Evolutionary conservation across 78 protist genomes (phyloP).

Genomic region (Emiliania huxleyi): DNA sequence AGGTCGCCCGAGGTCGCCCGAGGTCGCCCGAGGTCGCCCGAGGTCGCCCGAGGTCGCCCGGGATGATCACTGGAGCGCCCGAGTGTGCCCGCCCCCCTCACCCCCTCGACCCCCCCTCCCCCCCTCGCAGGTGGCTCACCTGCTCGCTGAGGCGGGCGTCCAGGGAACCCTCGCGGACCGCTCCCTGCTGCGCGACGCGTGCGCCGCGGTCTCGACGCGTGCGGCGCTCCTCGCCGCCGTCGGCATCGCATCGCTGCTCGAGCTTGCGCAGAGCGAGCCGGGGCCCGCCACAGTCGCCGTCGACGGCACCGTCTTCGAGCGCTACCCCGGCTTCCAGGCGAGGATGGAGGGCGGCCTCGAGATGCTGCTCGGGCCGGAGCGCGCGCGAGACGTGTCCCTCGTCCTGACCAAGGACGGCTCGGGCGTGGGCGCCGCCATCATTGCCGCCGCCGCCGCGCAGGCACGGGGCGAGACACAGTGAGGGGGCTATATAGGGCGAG

Average conservation of each 20-base stretch:
- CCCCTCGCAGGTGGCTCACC: too few species aligned
- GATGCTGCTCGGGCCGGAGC: background rate
- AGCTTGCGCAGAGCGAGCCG: background rate
- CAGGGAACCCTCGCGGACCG: background rate
- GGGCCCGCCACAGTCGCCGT: slow-evolving; percentile 14
- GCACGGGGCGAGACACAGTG: too few species aligned
- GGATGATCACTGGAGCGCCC: too few species aligned
- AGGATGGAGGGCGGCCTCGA: background rate
- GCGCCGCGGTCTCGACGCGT: slow-evolving; percentile 28
- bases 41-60: too few species aligned
- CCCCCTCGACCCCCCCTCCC: too few species aligned
- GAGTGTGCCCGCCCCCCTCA: too few species aligned
- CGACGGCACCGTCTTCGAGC: slow-evolving; percentile 55
- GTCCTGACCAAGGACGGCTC: slow-evolving; percentile 12
- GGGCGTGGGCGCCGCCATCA: slow-evolving; percentile 50
- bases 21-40: too few species aligned
- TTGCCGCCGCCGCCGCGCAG: too few species aligned
- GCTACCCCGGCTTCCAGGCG: slow-evolving; percentile 22
- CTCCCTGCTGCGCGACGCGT: background rate
- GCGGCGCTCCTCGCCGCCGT: slow-evolving; percentile 48
- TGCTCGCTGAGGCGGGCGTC: background rate
- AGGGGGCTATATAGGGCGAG: too few species aligned
- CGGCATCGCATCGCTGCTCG: slow-evolving; percentile 23
- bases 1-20: too few species aligned
- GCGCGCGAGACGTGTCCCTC: background rate